Percentiles rank a stretch among this genome's conserved stretches.
These are phyloP conservation scores for Pseudodiploospora longispora DNA, from an alignment of 2,329 filamentous ascomycete species.

Conservation along the genomic window DNA sequence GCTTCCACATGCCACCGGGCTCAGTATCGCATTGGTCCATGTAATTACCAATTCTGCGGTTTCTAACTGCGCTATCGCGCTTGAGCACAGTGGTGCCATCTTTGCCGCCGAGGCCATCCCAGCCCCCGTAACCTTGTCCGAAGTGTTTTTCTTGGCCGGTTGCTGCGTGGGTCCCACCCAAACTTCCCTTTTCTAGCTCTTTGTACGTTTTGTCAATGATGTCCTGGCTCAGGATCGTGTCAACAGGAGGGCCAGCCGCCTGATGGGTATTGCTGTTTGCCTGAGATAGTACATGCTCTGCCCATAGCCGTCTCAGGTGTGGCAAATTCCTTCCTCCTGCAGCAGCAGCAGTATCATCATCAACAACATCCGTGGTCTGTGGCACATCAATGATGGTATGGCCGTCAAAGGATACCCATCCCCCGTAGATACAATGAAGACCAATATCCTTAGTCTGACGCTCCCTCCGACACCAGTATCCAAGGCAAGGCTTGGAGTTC, in stretches of 20 bases:
- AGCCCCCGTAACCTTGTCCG: background rate
- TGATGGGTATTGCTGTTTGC: background rate
- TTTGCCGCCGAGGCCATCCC: background rate
- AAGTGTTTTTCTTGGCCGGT: background rate
- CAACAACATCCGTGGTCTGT: background rate
- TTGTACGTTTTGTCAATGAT: background rate
- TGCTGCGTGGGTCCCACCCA: no score
- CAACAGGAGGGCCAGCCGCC: background rate
- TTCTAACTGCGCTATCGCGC: background rate
- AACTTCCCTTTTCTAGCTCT: no score
- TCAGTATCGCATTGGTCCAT: background rate
- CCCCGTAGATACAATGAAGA: background rate
- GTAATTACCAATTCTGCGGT: background rate
- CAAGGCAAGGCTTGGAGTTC: background rate
- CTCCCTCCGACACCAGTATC: background rate
- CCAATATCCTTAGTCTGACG: background rate
- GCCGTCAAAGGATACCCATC: background rate
- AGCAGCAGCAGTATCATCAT: background rate
- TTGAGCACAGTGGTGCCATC: background rate
- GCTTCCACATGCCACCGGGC: background rate
- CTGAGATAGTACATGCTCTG: background rate
- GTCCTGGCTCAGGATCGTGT: background rate
- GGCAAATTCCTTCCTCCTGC: background rate
- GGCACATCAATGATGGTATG: background rate
- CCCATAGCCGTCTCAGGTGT: background rate